Percentiles rank a stretch among this genome's conserved stretches.
Evolutionary conservation across 805 yeast species (phyloP).

Genomic region (Candida qinlingensis): DNA sequence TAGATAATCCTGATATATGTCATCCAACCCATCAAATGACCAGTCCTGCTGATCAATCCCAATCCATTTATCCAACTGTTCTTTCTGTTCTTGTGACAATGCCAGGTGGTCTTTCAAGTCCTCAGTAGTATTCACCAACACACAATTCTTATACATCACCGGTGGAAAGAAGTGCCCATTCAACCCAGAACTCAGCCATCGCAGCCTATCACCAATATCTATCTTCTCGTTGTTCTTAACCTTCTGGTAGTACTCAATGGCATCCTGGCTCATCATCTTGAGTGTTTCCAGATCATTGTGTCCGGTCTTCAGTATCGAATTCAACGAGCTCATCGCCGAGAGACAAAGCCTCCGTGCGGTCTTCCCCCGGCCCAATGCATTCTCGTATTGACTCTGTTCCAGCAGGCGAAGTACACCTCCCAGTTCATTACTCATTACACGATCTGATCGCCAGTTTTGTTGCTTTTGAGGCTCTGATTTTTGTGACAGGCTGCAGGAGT

Average conservation of each 20-base stretch:
- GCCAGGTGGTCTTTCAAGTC: slow-evolving; percentile 2
- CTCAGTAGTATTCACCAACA: neutral
- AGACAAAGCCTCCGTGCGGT: neutral
- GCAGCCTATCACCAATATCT: slow-evolving; percentile 6
- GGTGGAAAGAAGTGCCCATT: slow-evolving; percentile 16
- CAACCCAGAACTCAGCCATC: slow-evolving; percentile 15
- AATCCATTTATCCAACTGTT: slow-evolving; percentile 9
- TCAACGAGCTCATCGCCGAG: slow-evolving; percentile 2
- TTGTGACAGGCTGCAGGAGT: neutral
- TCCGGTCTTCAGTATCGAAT: neutral
- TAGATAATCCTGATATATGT: slow-evolving; percentile 44
- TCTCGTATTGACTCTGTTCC: neutral
- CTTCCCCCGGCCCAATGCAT: neutral
- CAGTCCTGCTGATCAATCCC: slow-evolving; percentile 10
- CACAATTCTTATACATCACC: neutral
- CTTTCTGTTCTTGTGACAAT: slow-evolving; percentile 13
- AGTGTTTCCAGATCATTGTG: neutral
- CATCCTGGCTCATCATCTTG: slow-evolving; percentile 1
- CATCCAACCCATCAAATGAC: slow-evolving; percentile 19
- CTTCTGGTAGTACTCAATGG: slow-evolving; percentile 4
- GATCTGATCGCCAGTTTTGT: neutral
- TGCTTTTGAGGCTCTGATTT: neutral
- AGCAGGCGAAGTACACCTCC: neutral
- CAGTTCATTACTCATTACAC: neutral
- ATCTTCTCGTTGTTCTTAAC: slow-evolving; percentile 3